These are phyloP conservation scores for Pyrenochaeta sp. DNA, from an alignment of 2,329 filamentous ascomycete genomes.

Conservation along the genomic window DNA sequence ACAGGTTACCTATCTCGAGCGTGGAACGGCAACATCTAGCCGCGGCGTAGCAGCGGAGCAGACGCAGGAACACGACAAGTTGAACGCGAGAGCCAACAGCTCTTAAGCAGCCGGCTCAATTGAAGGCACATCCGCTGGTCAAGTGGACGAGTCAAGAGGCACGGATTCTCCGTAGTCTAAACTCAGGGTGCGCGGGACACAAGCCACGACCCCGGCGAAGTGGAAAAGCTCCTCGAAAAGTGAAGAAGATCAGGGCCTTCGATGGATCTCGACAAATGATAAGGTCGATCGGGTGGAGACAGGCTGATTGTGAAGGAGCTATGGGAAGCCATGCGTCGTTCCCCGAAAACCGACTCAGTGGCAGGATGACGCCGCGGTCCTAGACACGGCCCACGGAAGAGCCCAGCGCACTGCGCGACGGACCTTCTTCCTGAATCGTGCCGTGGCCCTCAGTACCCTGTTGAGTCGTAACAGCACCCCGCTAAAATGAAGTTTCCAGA, in stretches of 20 bases:
- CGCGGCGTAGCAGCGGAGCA: slow-evolving; percentile 15
- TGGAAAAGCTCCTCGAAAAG: slow-evolving; percentile 33
- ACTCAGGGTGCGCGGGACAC: slow-evolving; percentile 21
- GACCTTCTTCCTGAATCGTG: slow-evolving; percentile 42
- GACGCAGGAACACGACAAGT: slow-evolving; percentile 18
- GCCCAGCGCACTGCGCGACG: slow-evolving; percentile 30
- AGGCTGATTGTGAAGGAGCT: slow-evolving; percentile 31
- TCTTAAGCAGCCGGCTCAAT: slow-evolving; percentile 16
- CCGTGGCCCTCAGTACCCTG: slow-evolving; percentile 26
- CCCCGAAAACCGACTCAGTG: slow-evolving; percentile 47
- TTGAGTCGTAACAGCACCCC: slow-evolving; percentile 33
- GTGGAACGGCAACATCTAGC: slow-evolving; percentile 15
- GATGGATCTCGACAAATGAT: slow-evolving; percentile 42
- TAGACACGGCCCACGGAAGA: slow-evolving; percentile 32
- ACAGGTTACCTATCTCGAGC: slow-evolving; percentile 9
- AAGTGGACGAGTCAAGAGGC: slow-evolving; percentile 28
- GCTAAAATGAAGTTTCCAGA: slow-evolving; percentile 44
- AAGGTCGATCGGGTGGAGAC: slow-evolving; percentile 44
- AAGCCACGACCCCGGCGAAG: slow-evolving; percentile 35
- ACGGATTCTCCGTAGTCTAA: slow-evolving; percentile 16
- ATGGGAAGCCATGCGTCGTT: slow-evolving; percentile 48
- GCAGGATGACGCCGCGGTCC: slow-evolving; percentile 32
- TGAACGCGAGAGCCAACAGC: slow-evolving; percentile 5
- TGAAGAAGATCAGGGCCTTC: slow-evolving; percentile 46
- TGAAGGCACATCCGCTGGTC: slow-evolving; percentile 12